These are phyloP conservation scores for Trichophyton mentagrophytes DNA, from an alignment of 2,329 filamentous ascomycete species.

Conservation along the genomic window DNA sequence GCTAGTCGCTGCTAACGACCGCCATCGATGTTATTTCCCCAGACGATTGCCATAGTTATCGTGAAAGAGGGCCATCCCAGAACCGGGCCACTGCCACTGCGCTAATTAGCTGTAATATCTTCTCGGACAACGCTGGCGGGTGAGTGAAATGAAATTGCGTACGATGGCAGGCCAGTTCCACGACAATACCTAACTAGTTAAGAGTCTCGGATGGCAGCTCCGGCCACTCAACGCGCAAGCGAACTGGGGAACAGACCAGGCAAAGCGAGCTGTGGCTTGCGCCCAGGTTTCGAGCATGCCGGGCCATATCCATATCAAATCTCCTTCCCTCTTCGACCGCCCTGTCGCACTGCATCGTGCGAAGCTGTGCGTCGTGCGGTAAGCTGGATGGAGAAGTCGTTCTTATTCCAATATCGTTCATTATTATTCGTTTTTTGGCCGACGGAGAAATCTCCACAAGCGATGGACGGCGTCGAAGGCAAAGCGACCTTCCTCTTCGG, in stretches of 20 bases:
- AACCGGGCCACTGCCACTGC: not conserved
- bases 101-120: not conserved
- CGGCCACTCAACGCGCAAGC: not conserved
- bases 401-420: no score
- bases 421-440: not conserved
- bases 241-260: not conserved
- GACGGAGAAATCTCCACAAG: not conserved
- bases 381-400: no score
- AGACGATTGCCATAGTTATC: not conserved
- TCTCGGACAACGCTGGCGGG: not conserved
- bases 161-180: not conserved
- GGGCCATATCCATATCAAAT: not conserved
- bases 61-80: not conserved
- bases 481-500: slow-evolving; percentile 4
- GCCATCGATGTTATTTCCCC: slow-evolving; percentile 1
- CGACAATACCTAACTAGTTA: no score
- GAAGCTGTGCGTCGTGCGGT: no score
- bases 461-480: not conserved
- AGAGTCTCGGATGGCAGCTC: not conserved
- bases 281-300: not conserved
- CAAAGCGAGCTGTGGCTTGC: slow-evolving; percentile 1
- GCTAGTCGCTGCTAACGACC: not conserved
- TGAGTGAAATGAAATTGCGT: no score
- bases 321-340: not conserved
- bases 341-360: no score